Evolutionary conservation across 225 moss, liverwort and hornwort genomes (phyloP).

Genomic region (Sphagnum contortum): DNA sequence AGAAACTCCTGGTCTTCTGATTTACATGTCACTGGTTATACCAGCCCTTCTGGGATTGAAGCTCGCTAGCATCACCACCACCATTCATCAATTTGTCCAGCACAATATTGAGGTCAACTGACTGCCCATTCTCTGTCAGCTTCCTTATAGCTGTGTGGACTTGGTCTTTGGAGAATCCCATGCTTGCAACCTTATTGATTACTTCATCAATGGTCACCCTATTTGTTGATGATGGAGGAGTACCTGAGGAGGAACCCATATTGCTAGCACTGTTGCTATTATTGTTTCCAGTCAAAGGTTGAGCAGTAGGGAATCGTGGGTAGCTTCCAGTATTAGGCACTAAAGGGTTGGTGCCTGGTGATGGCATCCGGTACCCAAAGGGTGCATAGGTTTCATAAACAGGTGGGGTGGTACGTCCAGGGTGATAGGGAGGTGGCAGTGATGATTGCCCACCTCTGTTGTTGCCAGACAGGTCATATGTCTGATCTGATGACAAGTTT

Average conservation of each 20-base stretch:
- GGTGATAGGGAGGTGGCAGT: constrained; percentile 47
- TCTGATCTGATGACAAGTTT: constrained; percentile 12
- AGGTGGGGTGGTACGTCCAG: constrained; percentile 36
- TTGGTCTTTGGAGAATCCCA: constrained; percentile 92
- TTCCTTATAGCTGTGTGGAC: constrained; percentile 78
- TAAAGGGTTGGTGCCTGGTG: constrained; percentile 64
- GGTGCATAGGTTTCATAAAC: constrained; percentile 70
- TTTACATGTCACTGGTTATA: constrained; percentile 39
- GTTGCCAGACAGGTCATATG: constrained; percentile 24
- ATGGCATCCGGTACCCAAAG: constrained; percentile 33
- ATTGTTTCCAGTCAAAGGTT: constrained; percentile 65
- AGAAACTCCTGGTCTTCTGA: background rate
- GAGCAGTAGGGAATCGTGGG: constrained; percentile 73
- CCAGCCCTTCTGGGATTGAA: constrained; percentile 59
- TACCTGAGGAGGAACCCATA: constrained; percentile 32
- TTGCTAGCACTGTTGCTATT: constrained; percentile 35
- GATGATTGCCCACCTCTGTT: constrained; percentile 17
- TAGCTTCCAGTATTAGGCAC: constrained; percentile 72
- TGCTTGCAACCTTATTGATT: constrained; percentile 76
- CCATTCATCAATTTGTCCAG: constrained; percentile 95
- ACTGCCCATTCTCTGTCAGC: constrained; percentile 82
- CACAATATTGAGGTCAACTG: constrained; percentile 88
- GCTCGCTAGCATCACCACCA: constrained; percentile 26
- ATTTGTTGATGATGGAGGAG: constrained; percentile 48
- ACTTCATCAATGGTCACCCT: constrained; percentile 77